phyloP scores from a whole-genome alignment of 805 yeast species.

The Ogataea corticis region DNA sequence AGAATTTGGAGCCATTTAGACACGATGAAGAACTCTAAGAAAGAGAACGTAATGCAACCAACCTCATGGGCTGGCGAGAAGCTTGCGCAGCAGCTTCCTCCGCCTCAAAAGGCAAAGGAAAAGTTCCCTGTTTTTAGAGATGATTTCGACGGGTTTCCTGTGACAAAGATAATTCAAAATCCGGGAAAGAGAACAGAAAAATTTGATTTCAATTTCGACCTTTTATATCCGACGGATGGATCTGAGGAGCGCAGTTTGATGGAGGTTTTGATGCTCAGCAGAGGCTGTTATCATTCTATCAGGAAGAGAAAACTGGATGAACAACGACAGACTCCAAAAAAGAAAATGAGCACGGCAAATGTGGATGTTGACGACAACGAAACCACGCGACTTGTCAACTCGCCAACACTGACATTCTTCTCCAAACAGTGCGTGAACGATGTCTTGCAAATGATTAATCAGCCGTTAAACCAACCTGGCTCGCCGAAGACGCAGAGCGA shows the following conservation, averaged over 20 bases:
- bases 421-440: conserved; percentile 77
- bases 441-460: conserved; percentile 73
- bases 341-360: conserved; percentile 4
- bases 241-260: conserved; percentile 45
- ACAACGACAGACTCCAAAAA: conserved; percentile 5
- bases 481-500: conserved; percentile 5
- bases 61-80: conserved; percentile 66
- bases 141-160: conserved; percentile 35
- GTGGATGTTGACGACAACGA: conserved; percentile 15
- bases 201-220: conserved; percentile 58
- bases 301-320: conserved; percentile 11
- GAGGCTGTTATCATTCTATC: conserved; percentile 31
- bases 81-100: conserved; percentile 40
- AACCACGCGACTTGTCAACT: conserved; percentile 39
- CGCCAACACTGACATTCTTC: conserved; percentile 79
- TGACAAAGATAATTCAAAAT: conserved; percentile 49
- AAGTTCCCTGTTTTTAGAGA: conserved; percentile 42
- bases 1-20: conserved; percentile 52
- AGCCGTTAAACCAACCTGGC: conserved; percentile 40
- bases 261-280: conserved; percentile 60
- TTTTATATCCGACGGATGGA: conserved; percentile 46
- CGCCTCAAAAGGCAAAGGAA: conserved; percentile 4
- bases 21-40: conserved; percentile 48
- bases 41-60: conserved; percentile 62
- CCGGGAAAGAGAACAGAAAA: conserved; percentile 64